A percentile compares a stretch with the other conserved stretches of the same genome.
These are phyloP conservation scores for Hypomyces perniciosus DNA, from an alignment of 2,329 filamentous ascomycete genomes.

Conservation along the genomic window DNA sequence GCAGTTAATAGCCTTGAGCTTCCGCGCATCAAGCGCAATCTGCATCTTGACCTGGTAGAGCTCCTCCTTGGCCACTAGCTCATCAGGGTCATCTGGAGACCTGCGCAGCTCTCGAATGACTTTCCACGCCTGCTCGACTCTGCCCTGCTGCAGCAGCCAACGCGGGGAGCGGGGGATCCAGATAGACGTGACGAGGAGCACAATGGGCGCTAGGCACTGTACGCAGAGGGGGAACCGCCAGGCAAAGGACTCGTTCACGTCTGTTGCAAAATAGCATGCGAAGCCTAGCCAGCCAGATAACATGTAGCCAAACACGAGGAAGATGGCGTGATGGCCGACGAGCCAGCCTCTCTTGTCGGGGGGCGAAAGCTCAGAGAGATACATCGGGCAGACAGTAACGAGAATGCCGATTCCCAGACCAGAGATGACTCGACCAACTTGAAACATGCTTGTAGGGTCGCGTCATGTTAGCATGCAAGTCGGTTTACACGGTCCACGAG, in stretches of 20 bases:
- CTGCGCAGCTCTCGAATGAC: constrained; percentile 35
- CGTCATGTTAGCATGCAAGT: too few relatives aligned
- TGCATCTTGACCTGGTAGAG: constrained; percentile 42
- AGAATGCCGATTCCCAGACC: constrained; percentile 37
- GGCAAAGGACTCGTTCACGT: constrained; percentile 27
- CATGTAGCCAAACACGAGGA: constrained; percentile 40
- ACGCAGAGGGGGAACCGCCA: constrained; percentile 40
- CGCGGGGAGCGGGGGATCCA: constrained; percentile 38
- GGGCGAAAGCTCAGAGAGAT: constrained; percentile 27
- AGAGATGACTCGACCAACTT: constrained; percentile 40
- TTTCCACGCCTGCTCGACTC: constrained; percentile 37
- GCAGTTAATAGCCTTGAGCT: constrained; percentile 32
- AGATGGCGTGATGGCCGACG: constrained; percentile 43
- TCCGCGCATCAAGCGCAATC: constrained; percentile 35
- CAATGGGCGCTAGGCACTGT: constrained; percentile 33
- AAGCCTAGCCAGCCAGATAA: constrained; percentile 36
- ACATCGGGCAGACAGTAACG: constrained; percentile 29
- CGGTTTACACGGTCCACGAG: too few relatives aligned
- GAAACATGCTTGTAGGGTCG: constrained; percentile 23
- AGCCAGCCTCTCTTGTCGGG: constrained; percentile 41
- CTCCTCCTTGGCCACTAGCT: constrained; percentile 39
- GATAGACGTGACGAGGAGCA: constrained; percentile 29
- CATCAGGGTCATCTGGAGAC: constrained; percentile 19
- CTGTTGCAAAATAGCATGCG: constrained; percentile 28
- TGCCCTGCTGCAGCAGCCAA: constrained; percentile 43